These are phyloP conservation scores for Diversispora epigaea DNA, from an alignment of 192 early-diverging fungal species.

Conservation along the genomic window DNA sequence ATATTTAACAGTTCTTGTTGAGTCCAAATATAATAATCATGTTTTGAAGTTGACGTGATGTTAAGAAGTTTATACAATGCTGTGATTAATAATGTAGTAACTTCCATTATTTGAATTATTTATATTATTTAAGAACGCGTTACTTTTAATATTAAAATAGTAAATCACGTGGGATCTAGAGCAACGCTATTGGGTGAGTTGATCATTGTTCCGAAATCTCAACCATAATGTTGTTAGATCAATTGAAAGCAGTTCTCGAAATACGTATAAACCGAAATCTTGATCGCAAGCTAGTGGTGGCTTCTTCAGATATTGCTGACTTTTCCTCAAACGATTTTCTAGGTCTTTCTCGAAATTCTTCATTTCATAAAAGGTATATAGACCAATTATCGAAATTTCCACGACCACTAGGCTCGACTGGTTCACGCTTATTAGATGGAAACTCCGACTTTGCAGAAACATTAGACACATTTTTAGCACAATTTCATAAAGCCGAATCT, in stretches of 20 bases:
- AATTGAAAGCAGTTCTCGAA: constrained; percentile 39
- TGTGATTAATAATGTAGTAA: too few species aligned
- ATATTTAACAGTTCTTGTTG: too few species aligned
- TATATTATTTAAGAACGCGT: too few species aligned
- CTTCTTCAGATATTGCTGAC: constrained; percentile 51
- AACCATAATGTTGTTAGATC: constrained; percentile 22
- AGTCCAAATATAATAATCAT: too few species aligned
- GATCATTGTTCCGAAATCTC: not conserved
- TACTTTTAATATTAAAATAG: too few species aligned
- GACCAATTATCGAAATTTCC: constrained; percentile 43
- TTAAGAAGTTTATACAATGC: too few species aligned
- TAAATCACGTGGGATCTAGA: too few species aligned
- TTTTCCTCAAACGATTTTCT: constrained; percentile 87
- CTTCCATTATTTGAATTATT: too few species aligned
- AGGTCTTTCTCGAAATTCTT: constrained; percentile 55
- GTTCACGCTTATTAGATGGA: constrained; percentile 73
- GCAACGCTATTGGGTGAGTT: too few species aligned
- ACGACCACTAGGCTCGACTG: constrained; percentile 69
- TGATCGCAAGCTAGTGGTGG: constrained; percentile 46
- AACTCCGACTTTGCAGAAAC: constrained; percentile 62
- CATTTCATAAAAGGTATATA: constrained; percentile 49
- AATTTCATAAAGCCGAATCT: constrained; percentile 55
- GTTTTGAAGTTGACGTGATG: too few species aligned
- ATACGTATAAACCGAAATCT: constrained; percentile 39
- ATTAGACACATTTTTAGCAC: constrained; percentile 63